Percentiles rank a stretch among this genome's conserved stretches.
Evolutionary conservation across 768 basidiomycete species (phyloP).

Genomic region (Gloeopeniophorella convolvens): DNA sequence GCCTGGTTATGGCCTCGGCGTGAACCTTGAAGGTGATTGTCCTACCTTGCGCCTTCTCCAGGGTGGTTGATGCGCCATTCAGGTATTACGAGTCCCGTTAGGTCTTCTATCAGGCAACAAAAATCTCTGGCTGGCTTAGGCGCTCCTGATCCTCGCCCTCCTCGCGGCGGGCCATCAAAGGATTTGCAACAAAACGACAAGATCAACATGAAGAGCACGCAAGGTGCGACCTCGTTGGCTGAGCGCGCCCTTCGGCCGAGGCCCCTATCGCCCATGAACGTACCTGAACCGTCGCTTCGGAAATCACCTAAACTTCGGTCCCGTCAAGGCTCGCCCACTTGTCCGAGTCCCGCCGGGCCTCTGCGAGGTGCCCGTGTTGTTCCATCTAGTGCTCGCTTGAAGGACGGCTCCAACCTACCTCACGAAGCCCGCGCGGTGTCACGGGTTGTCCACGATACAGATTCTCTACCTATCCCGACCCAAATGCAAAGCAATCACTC

Average conservation of each 20-base stretch:
- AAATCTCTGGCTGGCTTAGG: conserved; percentile 1
- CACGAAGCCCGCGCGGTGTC: neutral
- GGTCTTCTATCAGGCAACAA: neutral
- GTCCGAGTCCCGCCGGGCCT: neutral
- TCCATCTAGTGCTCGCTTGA: neutral
- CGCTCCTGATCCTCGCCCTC: neutral
- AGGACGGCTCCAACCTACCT: neutral
- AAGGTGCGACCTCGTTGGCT: neutral
- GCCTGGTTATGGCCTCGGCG: conserved; percentile 18
- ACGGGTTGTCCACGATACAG: neutral
- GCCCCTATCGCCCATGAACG: neutral
- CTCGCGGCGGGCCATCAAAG: neutral
- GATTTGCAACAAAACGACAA: neutral
- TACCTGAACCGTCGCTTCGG: neutral
- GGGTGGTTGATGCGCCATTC: conserved; percentile 14
- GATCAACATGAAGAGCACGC: neutral
- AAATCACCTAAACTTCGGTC: neutral
- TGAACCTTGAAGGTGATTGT: conserved; percentile 19
- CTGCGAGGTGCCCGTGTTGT: neutral
- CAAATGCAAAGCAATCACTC: too few relatives aligned
- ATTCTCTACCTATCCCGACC: too few relatives aligned
- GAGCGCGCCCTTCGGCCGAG: neutral
- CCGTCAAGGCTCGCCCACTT: neutral
- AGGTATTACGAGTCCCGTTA: conserved; percentile 15
- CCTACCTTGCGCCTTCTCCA: conserved; percentile 5